A percentile compares a stretch with the other conserved stretches of the same genome.
These are phyloP conservation scores for Lachnellula cervina DNA, from an alignment of 2,329 filamentous ascomycete genomes.

Conservation along the genomic window DNA sequence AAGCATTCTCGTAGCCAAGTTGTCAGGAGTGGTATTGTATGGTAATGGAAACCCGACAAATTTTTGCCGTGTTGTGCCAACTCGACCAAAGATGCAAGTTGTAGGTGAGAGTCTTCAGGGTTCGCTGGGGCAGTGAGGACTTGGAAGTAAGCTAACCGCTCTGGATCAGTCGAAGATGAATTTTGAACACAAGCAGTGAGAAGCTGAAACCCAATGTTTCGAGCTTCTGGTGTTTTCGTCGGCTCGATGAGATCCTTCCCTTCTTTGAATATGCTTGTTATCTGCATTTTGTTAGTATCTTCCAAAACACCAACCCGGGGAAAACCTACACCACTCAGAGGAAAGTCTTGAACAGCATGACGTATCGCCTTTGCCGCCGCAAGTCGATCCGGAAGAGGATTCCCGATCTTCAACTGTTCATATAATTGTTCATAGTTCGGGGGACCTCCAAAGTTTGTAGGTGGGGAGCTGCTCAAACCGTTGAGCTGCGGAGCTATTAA, in stretches of 20 bases:
- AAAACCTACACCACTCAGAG: constrained; percentile 37
- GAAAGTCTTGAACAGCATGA: constrained; percentile 52
- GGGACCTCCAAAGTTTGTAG: constrained; percentile 40
- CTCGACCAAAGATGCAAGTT: constrained; percentile 58
- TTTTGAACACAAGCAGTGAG: constrained; percentile 62
- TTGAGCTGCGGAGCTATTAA: constrained; percentile 40
- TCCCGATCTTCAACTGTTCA: constrained; percentile 49
- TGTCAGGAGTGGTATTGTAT: constrained; percentile 58
- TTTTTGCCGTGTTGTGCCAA: constrained; percentile 58
- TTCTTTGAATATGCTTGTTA: constrained; percentile 54
- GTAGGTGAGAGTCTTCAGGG: constrained; percentile 60
- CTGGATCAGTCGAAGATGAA: constrained; percentile 57
- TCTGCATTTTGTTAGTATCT: constrained; percentile 15
- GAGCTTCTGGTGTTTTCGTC: constrained; percentile 47
- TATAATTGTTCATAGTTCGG: constrained; percentile 50
- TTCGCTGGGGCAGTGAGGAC: constrained; percentile 53
- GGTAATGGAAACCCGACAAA: constrained; percentile 62
- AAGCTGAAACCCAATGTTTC: constrained; percentile 60
- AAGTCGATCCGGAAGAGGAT: constrained; percentile 47
- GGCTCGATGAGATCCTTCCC: constrained; percentile 60
- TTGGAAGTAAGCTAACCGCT: constrained; percentile 61
- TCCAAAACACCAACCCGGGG: background rate
- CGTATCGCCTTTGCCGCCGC: constrained; percentile 54
- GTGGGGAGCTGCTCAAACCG: constrained; percentile 35
- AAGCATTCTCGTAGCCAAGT: constrained; percentile 56